These are phyloP conservation scores for Clausena lansium DNA, from an alignment of 345 rosid species.

Conservation along the genomic window DNA sequence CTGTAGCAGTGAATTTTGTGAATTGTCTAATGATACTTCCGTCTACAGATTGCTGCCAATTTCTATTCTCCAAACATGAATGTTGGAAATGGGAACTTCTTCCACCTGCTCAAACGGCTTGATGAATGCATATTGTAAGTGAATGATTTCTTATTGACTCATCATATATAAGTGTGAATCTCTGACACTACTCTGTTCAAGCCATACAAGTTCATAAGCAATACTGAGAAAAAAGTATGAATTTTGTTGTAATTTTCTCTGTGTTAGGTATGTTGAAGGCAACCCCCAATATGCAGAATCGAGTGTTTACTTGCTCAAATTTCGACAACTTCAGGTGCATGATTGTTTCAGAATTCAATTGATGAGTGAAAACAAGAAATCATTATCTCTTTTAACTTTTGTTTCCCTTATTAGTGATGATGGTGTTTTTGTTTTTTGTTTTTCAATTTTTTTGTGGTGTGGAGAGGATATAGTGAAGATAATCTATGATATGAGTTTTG, in stretches of 20 bases:
- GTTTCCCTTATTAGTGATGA: background rate
- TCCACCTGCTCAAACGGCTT: constrained; percentile 82
- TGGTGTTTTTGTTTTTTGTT: background rate
- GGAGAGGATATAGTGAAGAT: background rate
- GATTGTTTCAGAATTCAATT: background rate
- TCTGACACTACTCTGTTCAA: background rate
- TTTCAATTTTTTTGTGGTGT: background rate
- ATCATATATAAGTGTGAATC: background rate
- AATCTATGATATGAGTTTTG: background rate
- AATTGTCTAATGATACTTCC: constrained; percentile 16
- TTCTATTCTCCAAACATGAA: constrained; percentile 84
- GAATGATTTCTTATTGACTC: constrained; percentile 2
- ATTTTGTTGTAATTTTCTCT: constrained; percentile 9
- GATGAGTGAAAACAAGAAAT: too few relatives aligned
- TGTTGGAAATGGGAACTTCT: constrained; percentile 77
- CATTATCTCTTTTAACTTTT: too few relatives aligned
- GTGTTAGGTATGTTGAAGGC: constrained; percentile 70
- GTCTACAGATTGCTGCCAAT: constrained; percentile 71
- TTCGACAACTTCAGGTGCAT: constrained; percentile 92
- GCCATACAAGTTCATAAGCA: background rate
- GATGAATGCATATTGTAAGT: constrained; percentile 97
- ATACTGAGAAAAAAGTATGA: background rate
- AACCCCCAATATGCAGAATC: constrained; percentile 98
- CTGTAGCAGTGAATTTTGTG: constrained; percentile 3
- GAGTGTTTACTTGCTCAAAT: constrained; percentile 86